Percentiles rank a stretch among this genome's conserved stretches.
These are phyloP conservation scores for Nissolia schottii DNA, from an alignment of 306 rosid species.

Conservation along the genomic window DNA sequence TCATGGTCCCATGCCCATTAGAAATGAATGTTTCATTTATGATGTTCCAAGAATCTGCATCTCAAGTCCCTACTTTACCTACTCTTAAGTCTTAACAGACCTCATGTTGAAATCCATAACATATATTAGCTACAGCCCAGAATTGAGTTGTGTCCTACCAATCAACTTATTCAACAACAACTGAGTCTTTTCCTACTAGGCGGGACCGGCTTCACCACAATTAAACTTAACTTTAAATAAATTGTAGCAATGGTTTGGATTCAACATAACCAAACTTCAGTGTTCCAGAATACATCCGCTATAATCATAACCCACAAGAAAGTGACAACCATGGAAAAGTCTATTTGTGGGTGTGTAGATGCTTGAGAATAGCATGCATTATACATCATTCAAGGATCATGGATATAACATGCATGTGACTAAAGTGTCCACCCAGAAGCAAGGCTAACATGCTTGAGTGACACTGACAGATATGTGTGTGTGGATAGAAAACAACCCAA, in stretches of 20 bases:
- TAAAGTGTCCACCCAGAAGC: neutral
- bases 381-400: neutral
- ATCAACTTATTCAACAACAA: neutral
- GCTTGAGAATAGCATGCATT: neutral
- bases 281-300: neutral
- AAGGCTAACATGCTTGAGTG: constrained; percentile 4
- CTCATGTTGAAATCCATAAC: neutral
- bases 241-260: constrained; percentile 1
- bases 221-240: neutral
- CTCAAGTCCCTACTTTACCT: neutral
- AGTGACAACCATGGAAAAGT: neutral
- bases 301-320: neutral
- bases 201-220: neutral
- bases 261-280: neutral
- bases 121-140: neutral
- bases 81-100: constrained; percentile 4
- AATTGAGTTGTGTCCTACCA: neutral
- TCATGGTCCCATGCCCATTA: neutral
- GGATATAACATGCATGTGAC: neutral
- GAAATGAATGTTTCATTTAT: constrained; percentile 5
- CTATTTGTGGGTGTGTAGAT: neutral
- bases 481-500: neutral
- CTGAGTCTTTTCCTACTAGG: neutral
- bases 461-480: neutral
- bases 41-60: neutral